Evolutionary conservation across 805 yeast species (phyloP), one percentile per base, ranked within the genome.

Genomic region (Wickerhamiella azymoides): DNA sequence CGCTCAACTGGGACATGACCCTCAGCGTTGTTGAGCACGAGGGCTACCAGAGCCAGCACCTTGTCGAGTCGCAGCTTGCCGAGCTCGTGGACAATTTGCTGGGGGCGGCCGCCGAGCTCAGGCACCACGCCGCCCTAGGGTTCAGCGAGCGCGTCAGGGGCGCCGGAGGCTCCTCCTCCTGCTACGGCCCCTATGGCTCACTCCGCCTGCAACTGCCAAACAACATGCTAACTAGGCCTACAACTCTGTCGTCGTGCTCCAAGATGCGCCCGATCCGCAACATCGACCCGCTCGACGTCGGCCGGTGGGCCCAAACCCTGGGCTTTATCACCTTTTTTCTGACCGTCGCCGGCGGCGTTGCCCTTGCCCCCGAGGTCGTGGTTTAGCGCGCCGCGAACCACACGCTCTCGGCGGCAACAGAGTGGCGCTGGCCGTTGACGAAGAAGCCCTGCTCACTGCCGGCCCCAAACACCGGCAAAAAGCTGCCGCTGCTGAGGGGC

Each of bases 361-460:
- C 36, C 3, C 19, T 40, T 19, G 19, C 37, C 17, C 43, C 43
- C 13, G 43, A 24, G 18, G 24, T 19, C 13, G 25, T 17, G 16
- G 17, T 18, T 8, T n/a, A 10, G 7, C 16, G 9, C n/a, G 7
- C 26, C 5, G 14, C 28, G n/a, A 38, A 16, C 40, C 19, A 17
- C 18, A 38, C 24, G 16, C 57, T 40, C 39, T 62, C 64, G 17
- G 58, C 57, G 1, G 49, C 55, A 26, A 60, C 54, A 2, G 54
- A 30, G 39, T 58, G 62, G 51, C 59, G 60, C 32, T 46, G 36
- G 32, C 54, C 61, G 28, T 54, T 52, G 8, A 58, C 47, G 36
- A 61, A 38, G 40, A 58, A 59, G 2, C 65, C 65, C 2, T 37
- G 49, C 45, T 62, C 66, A 10, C 60, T 52, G 1, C 62, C 62